Conservation (phyloP, 495 filamentous ascomycete species). For the Poronia punctata region DNA sequence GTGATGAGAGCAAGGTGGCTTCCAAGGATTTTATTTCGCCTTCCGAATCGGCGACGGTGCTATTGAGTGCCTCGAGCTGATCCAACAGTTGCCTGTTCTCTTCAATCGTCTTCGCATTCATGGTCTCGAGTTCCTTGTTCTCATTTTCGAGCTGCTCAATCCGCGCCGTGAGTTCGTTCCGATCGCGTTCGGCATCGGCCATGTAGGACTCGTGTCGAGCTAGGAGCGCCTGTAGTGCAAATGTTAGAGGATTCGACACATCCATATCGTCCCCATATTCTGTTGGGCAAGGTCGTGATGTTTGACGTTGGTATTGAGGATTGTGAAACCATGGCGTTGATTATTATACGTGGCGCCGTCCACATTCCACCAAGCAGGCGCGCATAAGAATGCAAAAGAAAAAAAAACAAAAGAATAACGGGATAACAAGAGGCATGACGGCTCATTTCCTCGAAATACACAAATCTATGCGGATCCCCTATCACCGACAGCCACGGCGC, state of each 20-base stretch:
- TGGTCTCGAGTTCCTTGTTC: constrained; percentile 63
- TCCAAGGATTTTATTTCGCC: constrained; percentile 63
- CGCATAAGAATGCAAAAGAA: too few species aligned
- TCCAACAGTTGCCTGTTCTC: constrained; percentile 74
- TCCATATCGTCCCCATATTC: constrained; percentile 27
- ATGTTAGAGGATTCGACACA: constrained; percentile 46
- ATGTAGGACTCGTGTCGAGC: constrained; percentile 90
- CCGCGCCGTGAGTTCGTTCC: constrained; percentile 56
- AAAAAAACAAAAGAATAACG: too few species aligned
- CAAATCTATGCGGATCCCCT: too few species aligned
- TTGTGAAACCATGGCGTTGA: too few species aligned
- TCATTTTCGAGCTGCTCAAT: constrained; percentile 74
- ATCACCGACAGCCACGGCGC: too few species aligned
- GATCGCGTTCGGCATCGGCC: constrained; percentile 78
- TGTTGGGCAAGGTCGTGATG: not conserved
- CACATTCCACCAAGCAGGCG: too few species aligned
- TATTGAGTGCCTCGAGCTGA: constrained; percentile 76
- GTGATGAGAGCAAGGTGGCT: constrained; percentile 62
- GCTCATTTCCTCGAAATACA: too few species aligned
- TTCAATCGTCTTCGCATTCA: constrained; percentile 65
- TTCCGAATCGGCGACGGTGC: constrained; percentile 66
- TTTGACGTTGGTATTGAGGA: too few species aligned
- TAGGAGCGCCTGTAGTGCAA: constrained; percentile 77
- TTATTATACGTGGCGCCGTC: too few species aligned
- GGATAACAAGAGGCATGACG: constrained; percentile 1